Conservation (phyloP, 306 rosid species). For the Geum urbanum region DNA sequence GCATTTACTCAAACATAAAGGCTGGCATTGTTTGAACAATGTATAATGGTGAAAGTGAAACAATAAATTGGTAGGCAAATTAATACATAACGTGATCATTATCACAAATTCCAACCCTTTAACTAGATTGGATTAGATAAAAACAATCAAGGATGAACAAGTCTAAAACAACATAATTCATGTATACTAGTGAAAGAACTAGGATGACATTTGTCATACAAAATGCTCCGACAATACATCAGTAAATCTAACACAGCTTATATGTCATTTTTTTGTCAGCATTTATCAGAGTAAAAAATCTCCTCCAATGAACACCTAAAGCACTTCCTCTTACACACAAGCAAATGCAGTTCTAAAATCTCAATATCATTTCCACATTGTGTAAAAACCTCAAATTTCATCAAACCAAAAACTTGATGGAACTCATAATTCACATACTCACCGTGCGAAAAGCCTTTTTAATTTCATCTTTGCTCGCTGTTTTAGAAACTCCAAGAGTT, state of each 20-base stretch:
- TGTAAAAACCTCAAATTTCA: background rate
- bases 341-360: background rate
- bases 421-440: slow-evolving; percentile 27
- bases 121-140: background rate
- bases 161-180: background rate
- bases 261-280: background rate
- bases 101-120: background rate
- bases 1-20: background rate
- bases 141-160: background rate
- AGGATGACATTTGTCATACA: background rate
- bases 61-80: background rate
- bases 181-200: background rate
- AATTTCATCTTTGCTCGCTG: slow-evolving; percentile 69
- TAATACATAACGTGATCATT: background rate
- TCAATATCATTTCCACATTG: background rate
- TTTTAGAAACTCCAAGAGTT: slow-evolving; percentile 59
- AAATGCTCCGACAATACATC: background rate
- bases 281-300: background rate
- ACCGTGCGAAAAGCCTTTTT: slow-evolving; percentile 74
- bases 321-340: background rate
- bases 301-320: slow-evolving; percentile 4
- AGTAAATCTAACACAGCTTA: background rate
- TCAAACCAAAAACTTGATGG: background rate
- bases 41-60: background rate
- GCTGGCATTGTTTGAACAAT: background rate